Percentiles rank a stretch among this genome's conserved stretches.
phyloP scores from a whole-genome alignment of 164 flowering plant genomes.

The Hamamelis virginiana region DNA sequence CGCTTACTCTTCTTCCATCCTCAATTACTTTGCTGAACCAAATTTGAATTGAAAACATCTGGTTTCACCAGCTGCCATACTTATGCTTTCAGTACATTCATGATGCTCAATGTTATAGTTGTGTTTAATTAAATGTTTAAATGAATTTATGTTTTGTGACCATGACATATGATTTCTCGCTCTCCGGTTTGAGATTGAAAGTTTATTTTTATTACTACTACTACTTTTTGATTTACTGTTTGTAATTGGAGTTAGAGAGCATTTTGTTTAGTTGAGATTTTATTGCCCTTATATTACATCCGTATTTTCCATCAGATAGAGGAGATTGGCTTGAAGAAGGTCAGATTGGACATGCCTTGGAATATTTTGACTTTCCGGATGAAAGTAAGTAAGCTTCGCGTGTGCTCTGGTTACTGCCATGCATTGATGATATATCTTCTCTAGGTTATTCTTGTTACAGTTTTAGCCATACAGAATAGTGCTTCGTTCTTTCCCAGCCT shows the following conservation, averaged over 20 bases:
- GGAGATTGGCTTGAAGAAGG: constrained; percentile 17
- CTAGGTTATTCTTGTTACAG: neutral
- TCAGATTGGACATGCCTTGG: constrained; percentile 26
- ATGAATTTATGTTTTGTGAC: neutral
- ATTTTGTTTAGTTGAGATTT: neutral
- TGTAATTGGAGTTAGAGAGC: neutral
- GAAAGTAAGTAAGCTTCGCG: constrained; percentile 44
- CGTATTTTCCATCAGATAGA: constrained; percentile 36
- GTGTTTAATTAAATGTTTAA: neutral
- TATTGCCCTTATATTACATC: neutral
- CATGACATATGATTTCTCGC: neutral
- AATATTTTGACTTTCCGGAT: constrained; percentile 60
- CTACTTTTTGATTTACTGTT: neutral
- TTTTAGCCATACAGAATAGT: neutral
- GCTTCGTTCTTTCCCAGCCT: neutral
- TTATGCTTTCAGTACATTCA: neutral
- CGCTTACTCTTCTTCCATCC: neutral
- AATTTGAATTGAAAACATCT: neutral
- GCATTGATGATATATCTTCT: neutral
- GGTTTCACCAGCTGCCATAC: no score
- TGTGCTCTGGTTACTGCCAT: neutral
- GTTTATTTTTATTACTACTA: neutral
- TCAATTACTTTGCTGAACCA: neutral
- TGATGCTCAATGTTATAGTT: neutral
- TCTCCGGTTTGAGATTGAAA: neutral